Evolutionary conservation across 169 alveolate species (phyloP).

Genomic region (Plasmodium sp.): DNA sequence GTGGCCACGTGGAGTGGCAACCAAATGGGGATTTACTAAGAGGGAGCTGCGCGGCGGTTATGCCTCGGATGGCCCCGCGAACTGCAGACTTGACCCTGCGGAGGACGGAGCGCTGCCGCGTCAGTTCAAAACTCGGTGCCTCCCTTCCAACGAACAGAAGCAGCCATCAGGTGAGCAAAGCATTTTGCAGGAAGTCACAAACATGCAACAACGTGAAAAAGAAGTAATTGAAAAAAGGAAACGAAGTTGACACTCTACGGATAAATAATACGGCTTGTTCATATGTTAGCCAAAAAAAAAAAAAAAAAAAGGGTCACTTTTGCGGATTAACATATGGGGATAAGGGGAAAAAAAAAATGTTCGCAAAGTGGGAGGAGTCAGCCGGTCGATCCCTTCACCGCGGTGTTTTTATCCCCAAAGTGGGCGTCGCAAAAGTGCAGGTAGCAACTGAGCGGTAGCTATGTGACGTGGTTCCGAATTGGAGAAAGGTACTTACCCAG

Average conservation of each 20-base stretch:
- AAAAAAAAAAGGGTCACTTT: background rate
- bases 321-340: background rate
- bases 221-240: background rate
- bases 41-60: background rate
- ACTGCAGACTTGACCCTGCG: background rate
- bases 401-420: background rate
- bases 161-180: background rate
- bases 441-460: background rate
- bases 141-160: background rate
- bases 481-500: background rate
- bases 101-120: background rate
- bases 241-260: background rate
- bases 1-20: background rate
- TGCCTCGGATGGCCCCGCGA: background rate
- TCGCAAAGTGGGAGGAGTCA: background rate
- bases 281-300: background rate
- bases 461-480: background rate
- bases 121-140: background rate
- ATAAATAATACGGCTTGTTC: background rate
- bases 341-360: background rate
- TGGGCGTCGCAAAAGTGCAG: background rate
- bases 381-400: background rate
- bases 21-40: background rate
- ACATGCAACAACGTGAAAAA: background rate
- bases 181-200: background rate